phyloP scores from a whole-genome alignment of 1,139 yeast genomes.

The Lodderomyces jiufengensis region DNA sequence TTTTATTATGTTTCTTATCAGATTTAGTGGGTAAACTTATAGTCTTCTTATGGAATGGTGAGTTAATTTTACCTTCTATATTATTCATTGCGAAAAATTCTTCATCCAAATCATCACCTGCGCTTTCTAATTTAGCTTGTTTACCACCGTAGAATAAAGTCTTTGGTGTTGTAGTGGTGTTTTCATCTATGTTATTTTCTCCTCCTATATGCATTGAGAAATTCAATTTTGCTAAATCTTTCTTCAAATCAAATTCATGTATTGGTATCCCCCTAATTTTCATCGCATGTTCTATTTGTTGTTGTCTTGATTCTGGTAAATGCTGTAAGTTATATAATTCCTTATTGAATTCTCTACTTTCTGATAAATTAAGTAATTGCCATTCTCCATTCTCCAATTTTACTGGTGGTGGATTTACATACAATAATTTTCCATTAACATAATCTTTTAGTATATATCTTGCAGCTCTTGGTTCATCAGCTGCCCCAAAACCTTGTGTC shows the following conservation, averaged over 20 bases:
- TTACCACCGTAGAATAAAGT: slow-evolving; percentile 69
- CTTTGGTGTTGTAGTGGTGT: slow-evolving; percentile 29
- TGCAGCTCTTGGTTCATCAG: slow-evolving; percentile 95
- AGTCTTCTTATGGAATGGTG: slow-evolving; percentile 68
- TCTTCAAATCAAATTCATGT: slow-evolving; percentile 59
- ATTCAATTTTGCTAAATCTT: slow-evolving; percentile 67
- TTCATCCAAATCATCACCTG: slow-evolving; percentile 75
- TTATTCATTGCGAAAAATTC: slow-evolving; percentile 74
- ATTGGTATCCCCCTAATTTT: slow-evolving; percentile 48
- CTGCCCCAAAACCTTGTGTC: slow-evolving; percentile 96
- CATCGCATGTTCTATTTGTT: slow-evolving; percentile 65
- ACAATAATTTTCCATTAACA: slow-evolving; percentile 85
- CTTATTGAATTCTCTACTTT: slow-evolving; percentile 61
- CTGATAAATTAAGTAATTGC: slow-evolving; percentile 41
- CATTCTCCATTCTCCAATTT: slow-evolving; percentile 37
- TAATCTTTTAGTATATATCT: slow-evolving; percentile 91
- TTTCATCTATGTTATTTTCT: slow-evolving; percentile 13
- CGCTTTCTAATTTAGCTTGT: slow-evolving; percentile 73
- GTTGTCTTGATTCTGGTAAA: slow-evolving; percentile 68
- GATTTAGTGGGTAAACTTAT: slow-evolving; percentile 20
- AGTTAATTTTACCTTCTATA: slow-evolving; percentile 58
- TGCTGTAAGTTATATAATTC: slow-evolving; percentile 64
- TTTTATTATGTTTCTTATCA: slow-evolving; percentile 75
- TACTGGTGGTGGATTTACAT: slow-evolving; percentile 84
- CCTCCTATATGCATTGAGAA: slow-evolving; percentile 72